These are phyloP conservation scores for Abrus pulchellus DNA, from an alignment of 306 rosid genomes.

Conservation along the genomic window DNA sequence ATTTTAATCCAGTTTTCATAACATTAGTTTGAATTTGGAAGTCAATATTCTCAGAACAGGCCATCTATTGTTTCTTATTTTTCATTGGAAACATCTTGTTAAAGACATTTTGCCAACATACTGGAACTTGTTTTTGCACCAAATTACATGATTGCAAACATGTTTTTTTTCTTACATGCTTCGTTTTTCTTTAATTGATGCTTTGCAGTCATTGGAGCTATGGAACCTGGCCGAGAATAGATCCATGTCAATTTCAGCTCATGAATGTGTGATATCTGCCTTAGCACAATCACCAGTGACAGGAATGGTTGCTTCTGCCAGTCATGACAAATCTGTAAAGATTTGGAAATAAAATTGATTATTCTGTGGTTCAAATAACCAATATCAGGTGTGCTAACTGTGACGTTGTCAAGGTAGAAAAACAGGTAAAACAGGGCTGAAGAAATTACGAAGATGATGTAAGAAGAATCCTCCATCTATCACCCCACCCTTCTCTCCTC, in stretches of 20 bases:
- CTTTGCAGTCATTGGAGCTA: constrained; percentile 85
- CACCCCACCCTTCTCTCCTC: not conserved
- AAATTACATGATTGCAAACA: not conserved
- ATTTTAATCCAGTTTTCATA: not conserved
- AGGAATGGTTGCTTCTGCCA: constrained; percentile 93
- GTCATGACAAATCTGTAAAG: constrained; percentile 89
- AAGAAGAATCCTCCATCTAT: constrained; percentile 39
- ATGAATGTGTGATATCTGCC: constrained; percentile 83
- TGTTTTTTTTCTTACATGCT: not conserved
- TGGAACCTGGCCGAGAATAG: constrained; percentile 88
- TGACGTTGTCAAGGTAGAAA: constrained; percentile 30
- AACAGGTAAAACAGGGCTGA: constrained; percentile 40
- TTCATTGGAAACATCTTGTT: not conserved
- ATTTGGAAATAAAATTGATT: constrained; percentile 73
- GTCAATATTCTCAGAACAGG: not conserved
- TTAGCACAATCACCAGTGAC: constrained; percentile 80
- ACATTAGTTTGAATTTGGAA: constrained; percentile 18
- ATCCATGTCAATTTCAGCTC: constrained; percentile 81
- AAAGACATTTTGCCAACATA: not conserved
- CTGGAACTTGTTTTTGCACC: constrained; percentile 10
- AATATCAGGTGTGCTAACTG: constrained; percentile 44
- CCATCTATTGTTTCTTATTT: not conserved
- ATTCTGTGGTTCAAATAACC: constrained; percentile 44
- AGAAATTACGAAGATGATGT: constrained; percentile 21
- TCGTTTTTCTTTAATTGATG: constrained; percentile 41